Evolutionary conservation across 192 early-diverging fungal species (phyloP), one percentile per base, ranked within the genome.

Genomic region (Coemansia sp.): DNA sequence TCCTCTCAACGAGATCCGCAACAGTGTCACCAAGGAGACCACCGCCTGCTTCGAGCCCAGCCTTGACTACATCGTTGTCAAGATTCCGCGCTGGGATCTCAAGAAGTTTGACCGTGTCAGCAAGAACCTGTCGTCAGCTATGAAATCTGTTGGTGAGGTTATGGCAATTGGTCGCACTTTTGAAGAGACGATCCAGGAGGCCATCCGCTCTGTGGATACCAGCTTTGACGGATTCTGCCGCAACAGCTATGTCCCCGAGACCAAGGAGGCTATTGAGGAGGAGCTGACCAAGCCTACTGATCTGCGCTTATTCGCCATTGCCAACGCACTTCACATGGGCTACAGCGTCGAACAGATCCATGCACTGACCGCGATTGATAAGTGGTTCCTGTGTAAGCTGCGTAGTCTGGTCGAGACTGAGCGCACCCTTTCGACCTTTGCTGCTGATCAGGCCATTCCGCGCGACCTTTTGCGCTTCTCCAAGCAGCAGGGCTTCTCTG

Each of bases 81-180:
- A 91, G 80, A 89, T 91, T 57, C 90, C 88, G 53, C 84, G 88
- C 61, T 92, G 90, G 92, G 96, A 98, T 78, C 79, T 98, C 67
- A 91, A 87, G 57, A 98, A 98, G 86, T 98, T 98, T 76, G 85
- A 89, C 65, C 87, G 89, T 57, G 96, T 98, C 50, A 87, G 85
- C 79, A 93, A 84, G 63, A 88, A 89, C 56, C 86, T 98, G 58
- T 84, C 84, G 24, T 94, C 92, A 3, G 86, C 92, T 3, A 98
- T 98, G 96, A 98, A 98, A 80, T 87, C 85, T 46, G 96, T 98
- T 18, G 94, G 96, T 46, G 96, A 98, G 74, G 96, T 98, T 33
- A 98, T 97, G 96, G 88, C 92, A 9, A 90, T 98, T 55, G 96
- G 96, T 10, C 82, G 96, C 53, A 98, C 89, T 50, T 98, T 95